phyloP scores from a whole-genome alignment of 495 filamentous ascomycete species.

The Corynascus novoguineensis region DNA sequence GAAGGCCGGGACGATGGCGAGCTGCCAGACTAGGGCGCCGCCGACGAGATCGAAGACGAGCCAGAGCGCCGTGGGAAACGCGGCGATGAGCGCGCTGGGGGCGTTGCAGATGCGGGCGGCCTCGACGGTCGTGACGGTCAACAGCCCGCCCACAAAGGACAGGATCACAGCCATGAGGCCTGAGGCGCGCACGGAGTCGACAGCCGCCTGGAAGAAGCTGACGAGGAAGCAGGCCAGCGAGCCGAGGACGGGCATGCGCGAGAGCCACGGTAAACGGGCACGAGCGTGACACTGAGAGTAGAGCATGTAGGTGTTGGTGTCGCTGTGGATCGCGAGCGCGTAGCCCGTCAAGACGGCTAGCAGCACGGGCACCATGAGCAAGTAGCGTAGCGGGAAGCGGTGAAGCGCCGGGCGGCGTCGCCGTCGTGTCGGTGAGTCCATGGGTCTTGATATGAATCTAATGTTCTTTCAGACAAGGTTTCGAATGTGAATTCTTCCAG shows the following conservation, averaged over 20 bases:
- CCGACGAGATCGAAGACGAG: conserved; percentile 38
- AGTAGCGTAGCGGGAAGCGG: not conserved
- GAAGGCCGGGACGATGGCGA: conserved; percentile 40
- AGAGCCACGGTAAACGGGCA: conserved; percentile 31
- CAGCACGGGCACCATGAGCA: conserved; percentile 31
- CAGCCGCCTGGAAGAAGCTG: conserved; percentile 33
- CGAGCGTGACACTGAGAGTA: conserved; percentile 41
- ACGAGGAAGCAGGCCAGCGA: conserved; percentile 37
- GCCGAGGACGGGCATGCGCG: conserved; percentile 32
- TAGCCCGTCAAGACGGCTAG: conserved; percentile 27
- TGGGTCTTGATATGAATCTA: not conserved
- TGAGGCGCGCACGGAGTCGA: conserved; percentile 22
- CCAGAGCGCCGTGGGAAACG: conserved; percentile 35
- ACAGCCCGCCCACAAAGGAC: conserved; percentile 29
- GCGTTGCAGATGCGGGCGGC: conserved; percentile 35
- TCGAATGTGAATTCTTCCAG: no score
- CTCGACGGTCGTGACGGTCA: conserved; percentile 37
- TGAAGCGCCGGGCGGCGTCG: not conserved
- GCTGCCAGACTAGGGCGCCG: conserved; percentile 39
- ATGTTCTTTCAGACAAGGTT: not conserved
- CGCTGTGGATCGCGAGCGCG: conserved; percentile 28
- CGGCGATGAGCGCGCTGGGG: conserved; percentile 27
- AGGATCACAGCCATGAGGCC: conserved; percentile 28
- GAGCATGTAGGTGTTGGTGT: conserved; percentile 37
- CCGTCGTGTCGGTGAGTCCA: not conserved